Percentiles rank a stretch among this genome's conserved stretches.
Conservation (phyloP, 306 rosid genomes). For the Cyclanthera cordifolia region DNA sequence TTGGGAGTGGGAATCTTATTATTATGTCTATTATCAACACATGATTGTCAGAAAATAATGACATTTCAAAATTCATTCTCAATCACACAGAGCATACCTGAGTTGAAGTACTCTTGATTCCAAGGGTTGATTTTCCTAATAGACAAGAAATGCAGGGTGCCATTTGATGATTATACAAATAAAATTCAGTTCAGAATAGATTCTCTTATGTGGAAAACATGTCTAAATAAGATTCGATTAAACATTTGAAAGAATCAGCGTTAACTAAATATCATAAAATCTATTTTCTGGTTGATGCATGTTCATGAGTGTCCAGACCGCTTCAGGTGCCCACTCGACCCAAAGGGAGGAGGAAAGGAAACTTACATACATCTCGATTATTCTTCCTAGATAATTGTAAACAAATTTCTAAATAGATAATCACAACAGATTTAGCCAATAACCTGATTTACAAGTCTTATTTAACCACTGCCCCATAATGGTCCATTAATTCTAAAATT, state of each 20-base stretch:
- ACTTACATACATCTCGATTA: too few relatives aligned
- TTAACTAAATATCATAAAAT: background rate
- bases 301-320: too few relatives aligned
- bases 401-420: too few relatives aligned
- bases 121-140: slow-evolving; percentile 42
- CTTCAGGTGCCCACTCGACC: too few relatives aligned
- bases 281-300: too few relatives aligned
- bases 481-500: background rate
- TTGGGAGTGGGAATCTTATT: background rate
- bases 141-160: slow-evolving; percentile 11
- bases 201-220: background rate
- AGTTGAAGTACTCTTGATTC: slow-evolving; percentile 24
- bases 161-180: slow-evolving; percentile 7
- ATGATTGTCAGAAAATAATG: background rate
- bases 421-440: too few relatives aligned
- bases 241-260: background rate
- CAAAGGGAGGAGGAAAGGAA: too few relatives aligned
- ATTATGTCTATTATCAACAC: background rate
- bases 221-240: background rate
- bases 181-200: background rate
- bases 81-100: slow-evolving; percentile 26
- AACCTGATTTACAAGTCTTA: too few relatives aligned
- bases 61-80: background rate
- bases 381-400: too few relatives aligned
- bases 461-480: too few relatives aligned